Evolutionary conservation across 176 grass and related monocot species (phyloP).

Genomic region (Oryza coarctata): DNA sequence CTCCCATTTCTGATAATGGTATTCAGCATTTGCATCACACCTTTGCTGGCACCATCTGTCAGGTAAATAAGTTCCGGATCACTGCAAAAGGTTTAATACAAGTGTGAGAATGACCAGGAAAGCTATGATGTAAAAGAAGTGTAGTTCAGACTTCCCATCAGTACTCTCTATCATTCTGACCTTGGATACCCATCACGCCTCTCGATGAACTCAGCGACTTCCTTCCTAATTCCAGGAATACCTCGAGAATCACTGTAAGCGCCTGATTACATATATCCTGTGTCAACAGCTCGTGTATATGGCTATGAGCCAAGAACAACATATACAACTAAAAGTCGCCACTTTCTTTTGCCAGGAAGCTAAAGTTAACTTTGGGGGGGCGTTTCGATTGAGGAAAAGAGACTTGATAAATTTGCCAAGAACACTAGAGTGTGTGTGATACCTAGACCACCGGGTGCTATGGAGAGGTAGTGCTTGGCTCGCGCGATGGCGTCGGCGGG

Average conservation of each 20-base stretch:
- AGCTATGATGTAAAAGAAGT: not conserved
- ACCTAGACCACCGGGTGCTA: slow-evolving; percentile 93
- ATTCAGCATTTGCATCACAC: slow-evolving; percentile 93
- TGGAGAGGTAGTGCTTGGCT: slow-evolving; percentile 87
- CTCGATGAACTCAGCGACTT: slow-evolving; percentile 89
- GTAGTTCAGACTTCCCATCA: not conserved
- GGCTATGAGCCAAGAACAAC: not conserved
- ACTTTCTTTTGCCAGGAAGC: not conserved
- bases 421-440: not conserved
- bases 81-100: slow-evolving; percentile 44
- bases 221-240: slow-evolving; percentile 89
- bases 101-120: slow-evolving; percentile 5
- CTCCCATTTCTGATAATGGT: slow-evolving; percentile 77
- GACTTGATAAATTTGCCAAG: not conserved
- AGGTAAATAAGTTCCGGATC: slow-evolving; percentile 95
- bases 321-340: not conserved
- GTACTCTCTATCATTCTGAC: slow-evolving; percentile 36
- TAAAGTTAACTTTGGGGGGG: not conserved
- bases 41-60: slow-evolving; percentile 95
- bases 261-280: slow-evolving; percentile 46
- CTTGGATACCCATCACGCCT: slow-evolving; percentile 95
- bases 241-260: slow-evolving; percentile 99
- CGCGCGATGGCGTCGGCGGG: slow-evolving; percentile 90
- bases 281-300: slow-evolving; percentile 1
- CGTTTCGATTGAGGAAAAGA: not conserved